Percentiles rank a stretch among this genome's conserved stretches.
phyloP scores from a whole-genome alignment of 768 basidiomycete genomes.

The Podaxis sp. region DNA sequence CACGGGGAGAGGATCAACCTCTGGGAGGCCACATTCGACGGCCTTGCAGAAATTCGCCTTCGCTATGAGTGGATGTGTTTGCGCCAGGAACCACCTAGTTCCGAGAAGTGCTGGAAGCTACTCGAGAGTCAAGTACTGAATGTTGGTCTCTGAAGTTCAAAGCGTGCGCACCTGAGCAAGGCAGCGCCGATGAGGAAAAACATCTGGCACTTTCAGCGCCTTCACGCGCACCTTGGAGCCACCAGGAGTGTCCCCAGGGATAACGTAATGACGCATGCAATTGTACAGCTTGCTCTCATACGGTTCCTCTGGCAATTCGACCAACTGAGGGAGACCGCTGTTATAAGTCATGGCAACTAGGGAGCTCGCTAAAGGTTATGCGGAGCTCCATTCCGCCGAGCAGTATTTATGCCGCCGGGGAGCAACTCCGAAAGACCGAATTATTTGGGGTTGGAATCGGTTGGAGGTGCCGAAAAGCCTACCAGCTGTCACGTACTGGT shows the following conservation, averaged over 20 bases:
- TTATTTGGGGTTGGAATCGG: background rate
- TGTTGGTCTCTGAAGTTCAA: background rate
- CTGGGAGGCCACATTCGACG: background rate
- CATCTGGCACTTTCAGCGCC: background rate
- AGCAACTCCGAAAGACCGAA: background rate
- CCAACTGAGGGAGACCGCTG: background rate
- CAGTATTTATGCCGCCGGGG: background rate
- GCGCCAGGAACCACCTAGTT: background rate
- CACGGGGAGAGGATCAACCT: background rate
- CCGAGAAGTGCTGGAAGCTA: background rate
- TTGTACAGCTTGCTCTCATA: background rate
- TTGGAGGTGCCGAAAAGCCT: background rate
- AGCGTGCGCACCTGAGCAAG: background rate
- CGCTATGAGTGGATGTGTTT: slow-evolving; percentile 2
- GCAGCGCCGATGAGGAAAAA: background rate
- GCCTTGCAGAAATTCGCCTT: background rate
- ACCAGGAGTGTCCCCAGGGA: background rate
- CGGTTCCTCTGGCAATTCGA: background rate
- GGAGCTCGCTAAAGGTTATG: background rate
- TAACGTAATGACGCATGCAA: background rate
- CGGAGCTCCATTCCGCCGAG: no score
- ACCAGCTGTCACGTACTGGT: background rate
- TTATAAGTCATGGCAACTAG: background rate
- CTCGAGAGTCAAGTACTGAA: background rate
- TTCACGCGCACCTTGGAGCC: background rate